These are phyloP conservation scores for Primulina eburnea DNA, from an alignment of 257 asterid genomes.

Conservation along the genomic window DNA sequence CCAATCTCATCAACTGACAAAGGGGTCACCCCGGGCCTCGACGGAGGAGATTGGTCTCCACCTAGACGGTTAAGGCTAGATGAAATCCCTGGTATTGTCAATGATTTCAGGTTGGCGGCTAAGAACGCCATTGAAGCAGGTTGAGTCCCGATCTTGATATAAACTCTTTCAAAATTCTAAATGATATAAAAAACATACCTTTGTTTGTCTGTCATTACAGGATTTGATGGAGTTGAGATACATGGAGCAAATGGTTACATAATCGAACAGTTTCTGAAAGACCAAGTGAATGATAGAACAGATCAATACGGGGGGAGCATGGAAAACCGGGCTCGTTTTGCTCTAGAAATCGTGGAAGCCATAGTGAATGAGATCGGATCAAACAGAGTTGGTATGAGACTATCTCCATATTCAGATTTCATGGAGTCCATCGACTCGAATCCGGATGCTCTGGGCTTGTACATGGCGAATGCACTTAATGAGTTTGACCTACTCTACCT, in stretches of 20 bases:
- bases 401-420: slow-evolving; percentile 32
- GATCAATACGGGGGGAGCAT: slow-evolving; percentile 45
- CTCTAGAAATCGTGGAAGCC: slow-evolving; percentile 36
- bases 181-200: background rate
- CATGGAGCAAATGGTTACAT: slow-evolving; percentile 49
- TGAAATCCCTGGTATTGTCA: slow-evolving; percentile 29
- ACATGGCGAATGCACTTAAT: slow-evolving; percentile 40
- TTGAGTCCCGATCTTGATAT: background rate
- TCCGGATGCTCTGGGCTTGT: slow-evolving; percentile 31
- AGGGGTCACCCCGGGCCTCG: slow-evolving; percentile 28
- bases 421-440: slow-evolving; percentile 32
- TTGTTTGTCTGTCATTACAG: slow-evolving; percentile 9
- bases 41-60: slow-evolving; percentile 26
- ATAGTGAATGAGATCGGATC: slow-evolving; percentile 37
- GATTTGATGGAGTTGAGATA: slow-evolving; percentile 50
- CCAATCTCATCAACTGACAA: slow-evolving; percentile 42
- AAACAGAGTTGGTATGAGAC: slow-evolving; percentile 39
- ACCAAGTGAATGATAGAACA: slow-evolving; percentile 38
- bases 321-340: slow-evolving; percentile 39
- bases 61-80: slow-evolving; percentile 31
- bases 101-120: slow-evolving; percentile 35
- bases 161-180: background rate
- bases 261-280: slow-evolving; percentile 46
- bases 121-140: slow-evolving; percentile 39
- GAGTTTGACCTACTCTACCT: slow-evolving; percentile 35